Base-by-base conservation (phyloP, 192 early-diverging fungal species). In the Rhizophagus sp. region DNA sequence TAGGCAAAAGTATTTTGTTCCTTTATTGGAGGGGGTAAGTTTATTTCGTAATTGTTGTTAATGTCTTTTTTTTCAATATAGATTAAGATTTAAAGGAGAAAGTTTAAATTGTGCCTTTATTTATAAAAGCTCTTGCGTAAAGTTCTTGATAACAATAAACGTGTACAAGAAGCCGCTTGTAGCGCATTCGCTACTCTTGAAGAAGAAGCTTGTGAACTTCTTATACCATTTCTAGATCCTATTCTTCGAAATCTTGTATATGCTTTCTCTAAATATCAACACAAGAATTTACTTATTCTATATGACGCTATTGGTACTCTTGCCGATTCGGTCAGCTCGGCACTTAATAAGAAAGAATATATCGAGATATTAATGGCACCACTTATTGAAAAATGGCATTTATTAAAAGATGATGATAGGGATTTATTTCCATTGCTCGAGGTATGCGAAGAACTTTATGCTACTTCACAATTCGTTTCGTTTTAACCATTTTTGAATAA, bases 231-330 rank as follows among this genome's bases (percentile, higher is more conserved):
- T 81, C 88, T 99, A 64, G 91, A 92, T 63, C 93, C 91, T 30
- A 96, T 99, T 82, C 89, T 99, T 25, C 83, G 91, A 76, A 94
- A 93, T 19, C 88, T 98, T 68, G 89, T 91, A 3, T 83, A 84
- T 36, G 96, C 96, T 6, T 99, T 99, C 80, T 82, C 83, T 44
- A 94, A 93, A 74, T 99, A 99, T 88, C 95, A 99, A 89, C 88
- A 94, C 76, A 97, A 96, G 88, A 99, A 99, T 83, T 85, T 97
- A 78, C 85, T 99, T 50, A 95, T 98, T 76, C 88, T 99, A 66
- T 99, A 98, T 84, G 97, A 99, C 79, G 97, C 96, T 2, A 90
- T 99, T 17, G 97, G 96, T 50, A 99, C 97, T n/a, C 88, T 99
- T 61, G 97, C 97, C 19, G 97, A 99, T 80, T 89, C 94, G 13